phyloP scores from a whole-genome alignment of 75 land plant species.

The Isoetes taiwanensis region DNA sequence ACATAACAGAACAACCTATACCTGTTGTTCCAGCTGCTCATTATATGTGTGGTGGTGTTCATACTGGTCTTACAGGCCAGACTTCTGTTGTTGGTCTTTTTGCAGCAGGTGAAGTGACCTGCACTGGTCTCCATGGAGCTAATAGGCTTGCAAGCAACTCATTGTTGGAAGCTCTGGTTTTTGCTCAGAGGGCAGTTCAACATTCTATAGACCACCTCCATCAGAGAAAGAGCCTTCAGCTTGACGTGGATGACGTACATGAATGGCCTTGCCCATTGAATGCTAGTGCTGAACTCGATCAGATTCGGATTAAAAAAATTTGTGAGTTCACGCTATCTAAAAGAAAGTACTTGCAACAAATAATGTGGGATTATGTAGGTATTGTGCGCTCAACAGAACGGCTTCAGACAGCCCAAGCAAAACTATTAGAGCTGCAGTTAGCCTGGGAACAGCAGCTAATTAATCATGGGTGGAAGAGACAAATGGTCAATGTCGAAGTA shows the following conservation, averaged over 20 bases:
- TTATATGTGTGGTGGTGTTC: conserved; percentile 99
- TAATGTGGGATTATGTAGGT: conserved; percentile 96
- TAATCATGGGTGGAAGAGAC: conserved; percentile 62
- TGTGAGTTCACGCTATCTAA: conserved; percentile 28
- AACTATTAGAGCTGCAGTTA: conserved; percentile 44
- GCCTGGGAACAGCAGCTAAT: conserved; percentile 76
- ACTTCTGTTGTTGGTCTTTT: conserved; percentile 73
- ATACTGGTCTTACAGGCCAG: conserved; percentile 88
- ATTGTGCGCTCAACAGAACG: conserved; percentile 79
- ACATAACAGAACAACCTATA: conserved; percentile 75
- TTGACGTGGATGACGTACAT: conserved; percentile 20
- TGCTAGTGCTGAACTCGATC: conserved; percentile 11
- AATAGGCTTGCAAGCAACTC: conserved; percentile 97
- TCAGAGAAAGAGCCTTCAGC: conserved; percentile 12
- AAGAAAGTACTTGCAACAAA: conserved; percentile 53
- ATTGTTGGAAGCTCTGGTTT: conserved; percentile 86
- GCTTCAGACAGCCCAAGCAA: conserved; percentile 54
- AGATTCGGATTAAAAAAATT: conserved; percentile 22
- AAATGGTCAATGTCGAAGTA: conserved; percentile 73
- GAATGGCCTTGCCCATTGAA: conserved; percentile 52
- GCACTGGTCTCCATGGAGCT: conserved; percentile 98
- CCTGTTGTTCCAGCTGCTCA: conserved; percentile 99
- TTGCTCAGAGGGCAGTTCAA: conserved; percentile 87
- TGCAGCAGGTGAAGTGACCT: conserved; percentile 99
- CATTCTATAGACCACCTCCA: conserved; percentile 60